Percentiles rank a stretch among this genome's conserved stretches.
Evolutionary conservation across 2,329 filamentous ascomycete genomes (phyloP).

Genomic region (Periglandula ipomoeae): DNA sequence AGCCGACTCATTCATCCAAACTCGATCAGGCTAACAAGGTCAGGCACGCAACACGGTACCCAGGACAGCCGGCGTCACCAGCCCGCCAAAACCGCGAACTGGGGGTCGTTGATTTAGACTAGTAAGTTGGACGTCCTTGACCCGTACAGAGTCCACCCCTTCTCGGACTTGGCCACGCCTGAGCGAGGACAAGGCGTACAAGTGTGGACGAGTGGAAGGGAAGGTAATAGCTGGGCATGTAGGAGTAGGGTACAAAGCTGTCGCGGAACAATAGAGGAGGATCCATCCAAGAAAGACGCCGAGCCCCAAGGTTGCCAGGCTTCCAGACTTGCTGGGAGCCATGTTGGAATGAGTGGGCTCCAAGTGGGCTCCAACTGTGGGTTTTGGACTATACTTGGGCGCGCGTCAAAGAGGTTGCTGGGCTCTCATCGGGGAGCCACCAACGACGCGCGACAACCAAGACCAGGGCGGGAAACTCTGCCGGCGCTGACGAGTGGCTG

Average conservation of each 20-base stretch:
- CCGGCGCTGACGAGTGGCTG: neutral
- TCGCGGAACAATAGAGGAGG: constrained; percentile 3
- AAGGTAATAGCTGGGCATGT: constrained; percentile 1
- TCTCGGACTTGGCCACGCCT: constrained; percentile 1
- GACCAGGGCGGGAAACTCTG: neutral
- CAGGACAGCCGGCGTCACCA: constrained; percentile 8
- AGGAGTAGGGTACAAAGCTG: neutral
- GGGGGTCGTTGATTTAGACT: constrained; percentile 4
- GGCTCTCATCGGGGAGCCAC: neutral
- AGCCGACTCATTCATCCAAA: constrained; percentile 4
- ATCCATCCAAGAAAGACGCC: constrained; percentile 2
- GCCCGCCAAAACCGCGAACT: constrained; percentile 2
- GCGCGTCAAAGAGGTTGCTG: neutral
- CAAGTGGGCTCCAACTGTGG: constrained; percentile 3
- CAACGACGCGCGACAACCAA: constrained; percentile 1
- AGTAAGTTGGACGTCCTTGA: neutral
- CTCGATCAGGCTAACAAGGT: constrained; percentile 5
- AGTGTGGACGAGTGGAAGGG: constrained; percentile 6
- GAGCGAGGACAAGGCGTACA: constrained; percentile 8
- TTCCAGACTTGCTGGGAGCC: constrained; percentile 1
- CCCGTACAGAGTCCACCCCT: constrained; percentile 3
- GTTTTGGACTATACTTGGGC: constrained; percentile 8
- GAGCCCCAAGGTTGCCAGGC: constrained; percentile 1
- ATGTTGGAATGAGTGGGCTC: constrained; percentile 5
- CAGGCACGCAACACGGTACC: constrained; percentile 8